These are phyloP conservation scores for Colletotrichum phormii DNA, from an alignment of 2,329 filamentous ascomycete genomes.

Conservation along the genomic window DNA sequence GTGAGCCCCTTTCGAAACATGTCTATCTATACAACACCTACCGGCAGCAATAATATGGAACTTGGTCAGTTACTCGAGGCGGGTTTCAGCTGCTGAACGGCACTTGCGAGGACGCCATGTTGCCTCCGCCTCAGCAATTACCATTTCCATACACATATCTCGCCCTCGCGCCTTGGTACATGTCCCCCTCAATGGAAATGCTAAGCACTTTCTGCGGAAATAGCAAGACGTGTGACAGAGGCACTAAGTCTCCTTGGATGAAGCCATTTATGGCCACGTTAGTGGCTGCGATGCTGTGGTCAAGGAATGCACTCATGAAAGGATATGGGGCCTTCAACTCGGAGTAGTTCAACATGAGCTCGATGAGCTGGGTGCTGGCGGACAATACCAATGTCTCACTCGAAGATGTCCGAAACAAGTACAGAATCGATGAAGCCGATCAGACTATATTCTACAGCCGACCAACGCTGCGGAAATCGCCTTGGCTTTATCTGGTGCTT, in stretches of 20 bases:
- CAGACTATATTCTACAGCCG: background rate
- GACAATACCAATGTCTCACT: too few species aligned
- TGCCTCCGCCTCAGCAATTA: background rate
- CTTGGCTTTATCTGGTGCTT: background rate
- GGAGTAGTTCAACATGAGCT: too few species aligned
- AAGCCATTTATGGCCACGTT: background rate
- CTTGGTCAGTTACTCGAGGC: background rate
- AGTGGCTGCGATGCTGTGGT: background rate
- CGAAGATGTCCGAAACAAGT: too few species aligned
- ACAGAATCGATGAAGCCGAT: background rate
- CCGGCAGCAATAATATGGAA: background rate
- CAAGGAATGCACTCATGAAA: too few species aligned
- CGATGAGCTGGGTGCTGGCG: too few species aligned
- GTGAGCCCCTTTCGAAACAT: background rate
- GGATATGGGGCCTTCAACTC: too few species aligned
- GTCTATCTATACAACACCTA: background rate
- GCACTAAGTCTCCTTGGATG: background rate
- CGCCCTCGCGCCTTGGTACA: background rate
- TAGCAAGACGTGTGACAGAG: background rate
- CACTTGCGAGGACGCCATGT: background rate
- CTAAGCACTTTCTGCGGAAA: background rate
- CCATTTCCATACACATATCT: background rate
- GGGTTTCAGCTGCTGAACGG: background rate
- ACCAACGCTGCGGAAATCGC: background rate
- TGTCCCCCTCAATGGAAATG: background rate